A percentile compares a stretch with the other conserved stretches of the same genome.
phyloP scores from a whole-genome alignment of 495 filamentous ascomycete genomes.

The Tuber microsphaerosporum region DNA sequence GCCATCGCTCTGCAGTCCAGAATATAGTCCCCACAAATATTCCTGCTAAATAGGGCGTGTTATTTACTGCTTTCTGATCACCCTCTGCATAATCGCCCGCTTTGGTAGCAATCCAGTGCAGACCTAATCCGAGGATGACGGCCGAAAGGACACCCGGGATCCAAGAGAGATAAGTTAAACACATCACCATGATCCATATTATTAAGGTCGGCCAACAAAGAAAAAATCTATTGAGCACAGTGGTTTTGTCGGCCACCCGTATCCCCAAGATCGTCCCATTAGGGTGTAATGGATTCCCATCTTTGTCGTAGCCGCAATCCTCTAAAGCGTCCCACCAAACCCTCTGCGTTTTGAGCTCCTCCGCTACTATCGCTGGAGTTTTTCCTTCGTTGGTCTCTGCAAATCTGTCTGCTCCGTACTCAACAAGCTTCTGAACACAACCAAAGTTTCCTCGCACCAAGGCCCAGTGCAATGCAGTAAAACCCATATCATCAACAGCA shows the following conservation, averaged over 20 bases:
- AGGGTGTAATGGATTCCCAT: slow-evolving; percentile 61
- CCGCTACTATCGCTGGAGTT: slow-evolving; percentile 71
- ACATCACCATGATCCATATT: slow-evolving; percentile 59
- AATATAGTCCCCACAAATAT: slow-evolving; percentile 86
- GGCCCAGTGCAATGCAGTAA: slow-evolving; percentile 93
- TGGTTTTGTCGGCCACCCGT: slow-evolving; percentile 60
- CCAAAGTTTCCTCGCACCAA: slow-evolving; percentile 80
- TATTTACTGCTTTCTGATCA: slow-evolving; percentile 79
- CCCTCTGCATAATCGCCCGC: slow-evolving; percentile 69
- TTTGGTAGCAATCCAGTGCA: slow-evolving; percentile 75
- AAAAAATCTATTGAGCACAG: slow-evolving; percentile 75
- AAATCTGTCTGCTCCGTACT: slow-evolving; percentile 89
- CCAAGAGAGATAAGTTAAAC: slow-evolving; percentile 66
- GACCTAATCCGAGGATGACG: slow-evolving; percentile 55
- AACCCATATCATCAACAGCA: slow-evolving; percentile 78
- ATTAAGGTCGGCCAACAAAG: slow-evolving; percentile 82
- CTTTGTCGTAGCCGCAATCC: slow-evolving; percentile 74
- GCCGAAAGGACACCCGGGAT: slow-evolving; percentile 68
- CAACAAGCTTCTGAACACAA: slow-evolving; percentile 83
- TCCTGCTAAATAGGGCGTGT: slow-evolving; percentile 85
- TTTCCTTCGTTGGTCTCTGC: slow-evolving; percentile 80
- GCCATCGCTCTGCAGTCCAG: slow-evolving; percentile 70
- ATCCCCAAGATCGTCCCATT: slow-evolving; percentile 35
- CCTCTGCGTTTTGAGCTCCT: slow-evolving; percentile 77
- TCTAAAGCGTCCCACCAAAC: slow-evolving; percentile 77